Base-by-base conservation (phyloP, 1,139 yeast species). In the Spencermartinsiella ligniputridi region DNA sequence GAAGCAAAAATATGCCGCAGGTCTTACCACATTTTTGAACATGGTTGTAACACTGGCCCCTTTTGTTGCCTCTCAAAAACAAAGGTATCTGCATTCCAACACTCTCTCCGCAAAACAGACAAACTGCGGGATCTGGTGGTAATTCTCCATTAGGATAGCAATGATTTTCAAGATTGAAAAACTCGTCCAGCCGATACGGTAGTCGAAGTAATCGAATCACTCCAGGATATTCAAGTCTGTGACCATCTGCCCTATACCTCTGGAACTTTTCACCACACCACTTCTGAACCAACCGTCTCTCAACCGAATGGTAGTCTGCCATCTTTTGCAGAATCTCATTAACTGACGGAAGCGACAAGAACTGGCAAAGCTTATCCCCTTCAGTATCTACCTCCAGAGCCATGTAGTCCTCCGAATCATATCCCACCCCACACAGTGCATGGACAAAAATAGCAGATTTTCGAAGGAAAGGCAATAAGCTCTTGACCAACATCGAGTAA, bases 41-140 rank as follows among this genome's bases (percentile, higher is more conserved):
- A 44, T 69, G 73, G 25, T 44, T 52, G 36, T 64, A 64, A 47
- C 72, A 68, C 33, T 64, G 66, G 2, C 72, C 72, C 9, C 46
- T 45, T n/a, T 50, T 45, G 3, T 49, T 46, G 8, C 46, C 51
- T 19, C 34, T 47, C 48, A 39, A 53, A 12, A 35, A 21, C 15
- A 24, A 21, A 65, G 13, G 80, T 43, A 73, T 76, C 55, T 90
- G 97, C 21, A 82, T 68, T 51, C 82, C 82, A 22, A 87, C 73
- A 3, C 83, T 73, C 12, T 70, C 68, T 0, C 90, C 94, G 66
- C 98, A 92, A 52, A 83, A 83, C 44, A 92, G 66, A 58, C 98
- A 92, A 11, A 92, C 70, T 0, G 96, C 96, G 0, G 96, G 95
- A 52, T 89, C 96, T 25, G 76, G 73, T 27, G 75, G 76, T 40